Conservation (phyloP, 1,284 basidiomycete genomes). For the Cystobasidiaceae sp. region DNA sequence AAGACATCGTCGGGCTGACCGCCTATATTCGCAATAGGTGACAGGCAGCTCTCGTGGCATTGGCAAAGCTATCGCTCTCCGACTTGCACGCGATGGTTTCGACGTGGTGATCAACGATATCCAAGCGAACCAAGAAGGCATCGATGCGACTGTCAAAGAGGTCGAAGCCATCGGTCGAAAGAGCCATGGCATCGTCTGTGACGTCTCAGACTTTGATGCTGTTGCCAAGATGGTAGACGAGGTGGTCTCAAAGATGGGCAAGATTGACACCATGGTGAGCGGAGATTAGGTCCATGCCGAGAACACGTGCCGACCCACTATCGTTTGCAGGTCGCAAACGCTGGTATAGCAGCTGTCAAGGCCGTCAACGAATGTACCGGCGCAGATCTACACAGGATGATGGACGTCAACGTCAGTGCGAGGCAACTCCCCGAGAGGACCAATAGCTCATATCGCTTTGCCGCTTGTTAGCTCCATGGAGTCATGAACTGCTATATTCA, state of each 20-base stretch:
- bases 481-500: slow-evolving; percentile 30
- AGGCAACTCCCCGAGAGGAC: neutral
- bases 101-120: slow-evolving; percentile 58
- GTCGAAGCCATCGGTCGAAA: slow-evolving; percentile 27
- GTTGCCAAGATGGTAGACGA: slow-evolving; percentile 29
- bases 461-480: slow-evolving; percentile 4
- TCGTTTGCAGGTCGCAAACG: slow-evolving; percentile 20
- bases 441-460: neutral
- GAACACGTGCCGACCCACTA: neutral
- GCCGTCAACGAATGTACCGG: neutral
- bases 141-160: slow-evolving; percentile 26
- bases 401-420: slow-evolving; percentile 26
- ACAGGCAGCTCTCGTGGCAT: slow-evolving; percentile 60
- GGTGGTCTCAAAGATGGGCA: slow-evolving; percentile 23
- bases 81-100: slow-evolving; percentile 56
- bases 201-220: slow-evolving; percentile 26
- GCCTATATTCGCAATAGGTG: slow-evolving; percentile 44
- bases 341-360: slow-evolving; percentile 30
- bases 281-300: neutral
- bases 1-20: too few species aligned
- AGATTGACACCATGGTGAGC: slow-evolving; percentile 14
- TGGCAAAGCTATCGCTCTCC: slow-evolving; percentile 55
- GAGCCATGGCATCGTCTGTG: slow-evolving; percentile 17
- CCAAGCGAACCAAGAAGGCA: neutral
- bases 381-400: slow-evolving; percentile 29